These are phyloP conservation scores for Calonectria fujianensis DNA, from an alignment of 2,329 filamentous ascomycete genomes.

Conservation along the genomic window DNA sequence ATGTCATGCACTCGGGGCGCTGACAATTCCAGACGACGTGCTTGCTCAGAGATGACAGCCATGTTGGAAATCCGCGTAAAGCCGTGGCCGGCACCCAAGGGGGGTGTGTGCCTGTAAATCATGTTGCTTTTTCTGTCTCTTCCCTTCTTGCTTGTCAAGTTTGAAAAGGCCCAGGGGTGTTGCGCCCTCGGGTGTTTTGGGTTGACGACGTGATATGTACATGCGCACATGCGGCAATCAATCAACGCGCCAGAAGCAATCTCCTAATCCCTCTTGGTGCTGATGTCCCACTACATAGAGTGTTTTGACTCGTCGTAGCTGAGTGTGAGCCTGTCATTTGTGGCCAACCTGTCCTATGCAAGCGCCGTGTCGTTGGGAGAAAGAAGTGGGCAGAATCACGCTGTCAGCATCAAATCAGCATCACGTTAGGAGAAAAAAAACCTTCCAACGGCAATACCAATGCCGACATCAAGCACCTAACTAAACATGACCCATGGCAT, in stretches of 20 bases:
- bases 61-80: slow-evolving; percentile 12
- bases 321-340: slow-evolving; percentile 24
- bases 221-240: slow-evolving; percentile 30
- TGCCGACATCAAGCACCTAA: not conserved
- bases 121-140: slow-evolving; percentile 14
- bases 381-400: slow-evolving; percentile 31
- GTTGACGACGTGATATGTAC: slow-evolving; percentile 44
- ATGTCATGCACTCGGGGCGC: slow-evolving; percentile 9
- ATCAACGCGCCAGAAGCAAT: slow-evolving; percentile 30
- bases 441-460: slow-evolving; percentile 13
- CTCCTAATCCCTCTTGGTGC: slow-evolving; percentile 31
- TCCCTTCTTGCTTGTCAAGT: slow-evolving; percentile 31
- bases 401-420: slow-evolving; percentile 42
- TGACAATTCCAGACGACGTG: not conserved
- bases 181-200: slow-evolving; percentile 52
- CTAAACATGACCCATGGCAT: slow-evolving; percentile 1
- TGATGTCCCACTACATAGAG: slow-evolving; percentile 35
- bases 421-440: slow-evolving; percentile 20
- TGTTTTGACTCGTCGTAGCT: slow-evolving; percentile 18
- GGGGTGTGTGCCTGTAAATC: slow-evolving; percentile 13
- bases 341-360: slow-evolving; percentile 37
- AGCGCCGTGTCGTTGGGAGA: slow-evolving; percentile 29
- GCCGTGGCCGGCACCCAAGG: not conserved
- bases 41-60: slow-evolving; percentile 14
- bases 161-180: slow-evolving; percentile 49